Base-by-base conservation (phyloP, 768 basidiomycete genomes). In the Suillus placidus region DNA sequence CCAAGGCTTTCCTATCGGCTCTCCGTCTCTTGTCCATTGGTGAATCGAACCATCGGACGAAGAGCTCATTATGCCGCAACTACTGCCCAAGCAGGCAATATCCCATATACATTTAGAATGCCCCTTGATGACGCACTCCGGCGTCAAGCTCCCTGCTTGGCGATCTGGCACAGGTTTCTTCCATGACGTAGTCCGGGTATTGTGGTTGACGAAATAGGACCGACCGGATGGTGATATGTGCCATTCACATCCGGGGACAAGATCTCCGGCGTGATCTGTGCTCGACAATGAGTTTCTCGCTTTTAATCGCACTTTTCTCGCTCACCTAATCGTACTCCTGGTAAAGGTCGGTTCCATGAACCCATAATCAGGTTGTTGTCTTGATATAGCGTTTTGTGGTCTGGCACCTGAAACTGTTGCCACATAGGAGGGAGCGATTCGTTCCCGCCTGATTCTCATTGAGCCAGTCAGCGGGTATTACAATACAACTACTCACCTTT, bases 341-440 rank as follows among this genome's bases (percentile, higher is more conserved):
- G 54, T 34, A 55, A 34, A 34, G 54, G 54, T 34, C 20, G 32
- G 32, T 34, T 34, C 32, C 32, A 20, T 6, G 54, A 55, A 34
- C 54, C 20, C 54, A 55, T 55, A 18, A 55, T 34, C 32, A 55
- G 6, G 20, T 55, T 55, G 54, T 55, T 55, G 54, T 55, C 54
- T 55, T 55, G 54, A 34, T 55, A 55, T 34, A 55, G 20, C 6
- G 32, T 55, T 55, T 55, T 55, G 34, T 34, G 20, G 10, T 55
- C 32, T 20, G 6, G 10, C 20, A 55, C 52, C 52, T 54, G 54
- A 34, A 34, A n/a, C 10, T 20, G 54, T n/a, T 55, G 54, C 54
- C 54, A 55, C 54, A 55, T 32, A 55, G 54, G 54, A 34, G 54
- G 54, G 54, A 55, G 54, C 0, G 54, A 32, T 10, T 55, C 20